Base-by-base conservation (phyloP, 2,329 filamentous ascomycete species). In the Xylariomycetidae sp. region DNA sequence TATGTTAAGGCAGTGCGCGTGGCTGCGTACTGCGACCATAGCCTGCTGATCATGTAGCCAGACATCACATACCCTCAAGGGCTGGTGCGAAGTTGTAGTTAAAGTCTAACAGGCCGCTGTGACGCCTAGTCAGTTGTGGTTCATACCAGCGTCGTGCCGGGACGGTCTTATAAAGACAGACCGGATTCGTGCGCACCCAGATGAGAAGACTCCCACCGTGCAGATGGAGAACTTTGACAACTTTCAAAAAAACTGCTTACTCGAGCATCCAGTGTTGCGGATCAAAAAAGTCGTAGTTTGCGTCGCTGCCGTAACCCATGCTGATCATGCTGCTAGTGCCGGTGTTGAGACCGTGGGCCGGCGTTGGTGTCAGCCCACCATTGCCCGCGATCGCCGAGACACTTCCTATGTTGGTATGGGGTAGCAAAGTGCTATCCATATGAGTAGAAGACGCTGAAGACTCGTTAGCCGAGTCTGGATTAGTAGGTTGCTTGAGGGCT, bases 201-300 rank as follows among this genome's bases (percentile, higher is more conserved):
- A n/a, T n/a, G n/a, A n/a, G n/a, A n/a, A n/a, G n/a, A n/a, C n/a
- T n/a, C n/a, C n/a, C n/a, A n/a, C n/a, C n/a, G n/a, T n/a, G n/a
- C n/a, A n/a, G n/a, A n/a, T n/a, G n/a, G n/a, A n/a, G n/a, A n/a
- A n/a, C n/a, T n/a, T n/a, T n/a, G n/a, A n/a, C n/a, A n/a, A n/a
- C n/a, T n/a, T n/a, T n/a, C n/a, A n/a, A n/a, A n/a, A n/a, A n/a
- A n/a, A n/a, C n/a, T n/a, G n/a, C n/a, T n/a, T n/a, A n/a, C n/a
- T 96, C 89, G 40, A 96, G 67, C 69, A 94, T 88, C 89, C 89
- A 96, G 58, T 90, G 87, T 50, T 95, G 72, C 1, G 89, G 87
- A 61, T 95, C 88, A 53, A 94, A 95, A 41, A 94, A 87, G 57
- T 94, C 86, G 58, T 88, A 88, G 49, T 80, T 83, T 8, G 77